Evolutionary conservation across 192 early-diverging fungal species (phyloP), one percentile per base, ranked within the genome.

Genomic region (Geranomyces variabilis): DNA sequence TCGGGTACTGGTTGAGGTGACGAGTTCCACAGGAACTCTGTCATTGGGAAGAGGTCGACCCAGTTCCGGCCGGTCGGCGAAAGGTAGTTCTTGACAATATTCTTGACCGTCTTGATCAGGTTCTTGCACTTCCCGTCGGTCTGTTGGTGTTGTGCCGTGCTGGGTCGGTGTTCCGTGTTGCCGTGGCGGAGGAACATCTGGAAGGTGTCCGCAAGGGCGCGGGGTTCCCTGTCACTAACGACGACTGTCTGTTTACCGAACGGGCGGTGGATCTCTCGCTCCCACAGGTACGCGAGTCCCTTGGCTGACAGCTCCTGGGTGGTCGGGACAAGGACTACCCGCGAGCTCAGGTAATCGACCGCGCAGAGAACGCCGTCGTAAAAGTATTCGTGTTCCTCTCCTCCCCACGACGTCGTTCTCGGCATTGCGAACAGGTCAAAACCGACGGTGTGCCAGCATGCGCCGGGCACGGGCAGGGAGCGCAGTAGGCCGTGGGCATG

Each of bases 71-170:
- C 68, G 31, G 31, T 33, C 33, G 24, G 59, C 1, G 13, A 13
- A 9, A 70, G 19, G 58, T 70, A 70, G 21, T 28, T 28, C 41
- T 60, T 57, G 44, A 71, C 10, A 12, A 59, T 71, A 10, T 10
- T 26, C 60, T 71, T 71, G 34, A 63, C 30, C 1, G 60, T 49
- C 30, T 63, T 30, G 28, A 71, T 71, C 22, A 34, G 30, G 12
- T 45, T 21, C 48, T 71, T 45, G 19, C 21, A 28, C 30, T 63
- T 43, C 1, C 61, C 69, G 31, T 71, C 69, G 5, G 69, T 71
- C 60, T 71, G 69, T 63, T 71, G 69, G 62, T 71, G 69, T 15
- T 44, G 59, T 7, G 69, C 69, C 26, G 45, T 71, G 22, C 45
- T 53, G n/a, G 63, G 34, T 19, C 46, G 44, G 9, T 61, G 60